Conservation (phyloP, 2,329 filamentous ascomycete genomes). For the Helotiales sp. region DNA sequence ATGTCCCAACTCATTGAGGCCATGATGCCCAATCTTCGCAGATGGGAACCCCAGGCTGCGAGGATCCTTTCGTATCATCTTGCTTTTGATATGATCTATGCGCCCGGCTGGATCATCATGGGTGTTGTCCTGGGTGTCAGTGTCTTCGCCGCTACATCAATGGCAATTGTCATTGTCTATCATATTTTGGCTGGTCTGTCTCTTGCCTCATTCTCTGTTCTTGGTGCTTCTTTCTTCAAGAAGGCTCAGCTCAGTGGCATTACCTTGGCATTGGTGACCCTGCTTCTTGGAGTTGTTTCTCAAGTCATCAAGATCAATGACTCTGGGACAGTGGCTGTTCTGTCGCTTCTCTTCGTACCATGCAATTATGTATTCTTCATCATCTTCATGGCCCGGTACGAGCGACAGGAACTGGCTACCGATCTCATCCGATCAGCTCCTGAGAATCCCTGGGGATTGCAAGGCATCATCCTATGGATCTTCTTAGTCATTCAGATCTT, state of each 20-base stretch:
- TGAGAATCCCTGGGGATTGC: slow-evolving; percentile 63
- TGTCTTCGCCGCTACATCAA: slow-evolving; percentile 64
- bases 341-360: slow-evolving; percentile 78
- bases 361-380: slow-evolving; percentile 87
- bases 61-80: slow-evolving; percentile 79
- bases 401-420: slow-evolving; percentile 59
- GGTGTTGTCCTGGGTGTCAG: slow-evolving; percentile 62
- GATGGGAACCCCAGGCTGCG: slow-evolving; percentile 76
- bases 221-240: slow-evolving; percentile 81
- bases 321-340: slow-evolving; percentile 62
- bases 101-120: slow-evolving; percentile 80
- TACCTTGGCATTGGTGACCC: slow-evolving; percentile 67
- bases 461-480: slow-evolving; percentile 75
- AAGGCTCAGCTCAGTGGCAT: slow-evolving; percentile 88
- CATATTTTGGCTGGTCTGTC: slow-evolving; percentile 76
- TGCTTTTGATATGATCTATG: slow-evolving; percentile 76
- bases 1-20: slow-evolving; percentile 88
- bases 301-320: slow-evolving; percentile 66
- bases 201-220: slow-evolving; percentile 76
- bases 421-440: slow-evolving; percentile 65
- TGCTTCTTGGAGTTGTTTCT: slow-evolving; percentile 78
- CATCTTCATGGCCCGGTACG: slow-evolving; percentile 74
- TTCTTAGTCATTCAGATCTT: slow-evolving; percentile 78
- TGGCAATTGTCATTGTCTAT: slow-evolving; percentile 69
- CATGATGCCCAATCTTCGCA: slow-evolving; percentile 77